Conservation (phyloP, 352 stramenopile genomes). For the Globisporangium iwayamae region DNA sequence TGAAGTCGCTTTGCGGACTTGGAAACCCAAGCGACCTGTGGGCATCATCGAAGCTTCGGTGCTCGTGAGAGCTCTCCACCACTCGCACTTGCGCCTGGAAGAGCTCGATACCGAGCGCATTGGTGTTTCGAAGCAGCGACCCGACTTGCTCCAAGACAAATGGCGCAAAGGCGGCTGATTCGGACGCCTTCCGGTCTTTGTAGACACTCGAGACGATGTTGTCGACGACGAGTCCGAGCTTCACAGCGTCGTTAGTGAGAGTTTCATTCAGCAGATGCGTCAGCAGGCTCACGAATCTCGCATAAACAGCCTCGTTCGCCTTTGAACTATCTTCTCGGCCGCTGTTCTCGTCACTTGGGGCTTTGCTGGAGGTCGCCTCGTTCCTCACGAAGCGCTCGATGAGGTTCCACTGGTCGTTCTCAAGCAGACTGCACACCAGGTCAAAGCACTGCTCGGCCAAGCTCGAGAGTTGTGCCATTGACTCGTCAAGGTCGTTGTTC, state of each 20-base stretch:
- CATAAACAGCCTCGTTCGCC: neutral
- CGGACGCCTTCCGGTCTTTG: neutral
- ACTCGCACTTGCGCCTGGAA: constrained; percentile 11
- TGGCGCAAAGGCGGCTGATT: constrained; percentile 2
- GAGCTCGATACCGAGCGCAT: constrained; percentile 4
- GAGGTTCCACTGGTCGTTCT: neutral
- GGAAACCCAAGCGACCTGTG: neutral
- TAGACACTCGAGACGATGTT: constrained; percentile 15
- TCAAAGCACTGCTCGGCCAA: constrained; percentile 2
- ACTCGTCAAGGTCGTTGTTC: neutral
- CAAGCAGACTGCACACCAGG: neutral
- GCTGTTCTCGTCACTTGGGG: neutral
- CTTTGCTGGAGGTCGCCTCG: neutral
- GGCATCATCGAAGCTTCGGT: neutral
- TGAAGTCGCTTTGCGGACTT: neutral
- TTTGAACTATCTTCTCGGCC: neutral
- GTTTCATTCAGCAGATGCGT: constrained; percentile 1
- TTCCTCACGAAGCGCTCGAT: neutral
- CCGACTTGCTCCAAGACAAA: constrained; percentile 3
- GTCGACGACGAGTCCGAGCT: constrained; percentile 8
- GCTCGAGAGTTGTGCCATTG: neutral
- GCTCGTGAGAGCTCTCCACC: neutral
- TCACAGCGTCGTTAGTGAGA: neutral
- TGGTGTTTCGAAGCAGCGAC: constrained; percentile 14
- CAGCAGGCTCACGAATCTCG: constrained; percentile 4